Evolutionary conservation across 2,329 filamentous ascomycete genomes (phyloP).

Genomic region (Zymoseptoria pseudotritici): DNA sequence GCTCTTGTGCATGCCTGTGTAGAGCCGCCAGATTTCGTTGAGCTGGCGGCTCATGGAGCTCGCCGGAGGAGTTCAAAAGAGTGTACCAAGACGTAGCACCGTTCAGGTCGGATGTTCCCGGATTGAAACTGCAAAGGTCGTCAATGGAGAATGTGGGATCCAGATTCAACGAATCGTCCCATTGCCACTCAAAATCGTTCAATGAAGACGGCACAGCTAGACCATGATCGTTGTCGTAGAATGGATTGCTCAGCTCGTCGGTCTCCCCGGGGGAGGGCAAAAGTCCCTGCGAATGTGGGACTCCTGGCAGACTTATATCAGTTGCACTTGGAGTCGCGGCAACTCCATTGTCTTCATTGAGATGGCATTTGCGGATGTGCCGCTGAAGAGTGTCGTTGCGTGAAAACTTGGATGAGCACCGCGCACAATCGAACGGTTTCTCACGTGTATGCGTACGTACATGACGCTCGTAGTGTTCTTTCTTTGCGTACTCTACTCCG

Average conservation of each 20-base stretch:
- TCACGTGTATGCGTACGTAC: conserved; percentile 7
- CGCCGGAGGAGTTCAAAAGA: background rate
- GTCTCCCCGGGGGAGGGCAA: background rate
- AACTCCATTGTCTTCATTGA: background rate
- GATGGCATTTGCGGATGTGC: background rate
- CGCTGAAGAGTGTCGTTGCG: conserved; percentile 2
- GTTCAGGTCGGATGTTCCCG: background rate
- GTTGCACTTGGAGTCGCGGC: background rate
- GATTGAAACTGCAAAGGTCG: background rate
- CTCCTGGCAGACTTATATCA: background rate
- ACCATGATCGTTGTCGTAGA: background rate
- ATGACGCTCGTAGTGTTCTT: conserved; percentile 7
- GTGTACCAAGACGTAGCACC: background rate
- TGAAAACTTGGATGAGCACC: conserved; percentile 3
- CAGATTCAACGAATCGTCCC: conserved; percentile 6
- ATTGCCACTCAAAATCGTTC: conserved; percentile 4
- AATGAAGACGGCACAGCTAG: background rate
- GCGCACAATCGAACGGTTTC: conserved; percentile 3
- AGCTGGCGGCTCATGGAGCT: background rate
- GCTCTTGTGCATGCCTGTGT: background rate
- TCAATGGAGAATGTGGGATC: conserved; percentile 3
- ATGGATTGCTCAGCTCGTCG: background rate
- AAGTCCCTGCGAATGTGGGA: background rate
- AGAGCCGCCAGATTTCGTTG: background rate
- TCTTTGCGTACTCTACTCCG: conserved; percentile 1